These are phyloP conservation scores for Simmondsia chinensis DNA, from an alignment of 148 eudicot species.

Conservation along the genomic window DNA sequence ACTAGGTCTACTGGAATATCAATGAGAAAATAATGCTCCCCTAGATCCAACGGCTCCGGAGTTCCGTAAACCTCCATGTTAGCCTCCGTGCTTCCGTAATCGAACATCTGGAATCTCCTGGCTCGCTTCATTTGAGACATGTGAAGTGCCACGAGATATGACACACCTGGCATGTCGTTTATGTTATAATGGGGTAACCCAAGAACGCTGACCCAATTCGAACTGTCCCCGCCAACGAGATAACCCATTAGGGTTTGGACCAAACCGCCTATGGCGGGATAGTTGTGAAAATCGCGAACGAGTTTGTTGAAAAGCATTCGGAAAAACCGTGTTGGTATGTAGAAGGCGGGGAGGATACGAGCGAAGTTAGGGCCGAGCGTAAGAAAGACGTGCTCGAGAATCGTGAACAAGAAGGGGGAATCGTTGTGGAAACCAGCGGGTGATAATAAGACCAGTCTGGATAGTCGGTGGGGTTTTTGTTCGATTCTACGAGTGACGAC, in stretches of 20 bases:
- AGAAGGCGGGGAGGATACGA: slow-evolving; percentile 76
- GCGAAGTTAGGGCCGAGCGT: slow-evolving; percentile 57
- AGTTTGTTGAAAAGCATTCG: slow-evolving; percentile 88
- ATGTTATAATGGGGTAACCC: slow-evolving; percentile 91
- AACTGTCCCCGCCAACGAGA: slow-evolving; percentile 87
- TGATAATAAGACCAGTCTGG: slow-evolving; percentile 69
- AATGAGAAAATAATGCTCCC: slow-evolving; percentile 55
- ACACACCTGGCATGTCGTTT: slow-evolving; percentile 96
- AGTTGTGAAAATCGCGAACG: slow-evolving; percentile 87
- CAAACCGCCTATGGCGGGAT: slow-evolving; percentile 91
- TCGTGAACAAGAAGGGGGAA: slow-evolving; percentile 49
- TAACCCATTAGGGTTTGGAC: slow-evolving; percentile 95
- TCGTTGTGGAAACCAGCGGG: slow-evolving; percentile 95
- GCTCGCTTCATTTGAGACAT: slow-evolving; percentile 73
- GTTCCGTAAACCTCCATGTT: slow-evolving; percentile 65
- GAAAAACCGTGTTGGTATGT: slow-evolving; percentile 86
- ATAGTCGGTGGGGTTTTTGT: slow-evolving; percentile 68
- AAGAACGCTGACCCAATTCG: slow-evolving; percentile 90
- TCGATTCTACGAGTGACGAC: slow-evolving; percentile 50
- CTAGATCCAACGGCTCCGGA: slow-evolving; percentile 73
- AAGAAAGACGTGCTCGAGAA: slow-evolving; percentile 41
- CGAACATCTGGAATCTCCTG: slow-evolving; percentile 73
- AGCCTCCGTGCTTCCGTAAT: slow-evolving; percentile 61
- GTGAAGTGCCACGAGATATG: slow-evolving; percentile 76
- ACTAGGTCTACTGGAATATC: slow-evolving; percentile 92